Base-by-base conservation (phyloP, 768 basidiomycete species). In the Termitomyces sp. region DNA sequence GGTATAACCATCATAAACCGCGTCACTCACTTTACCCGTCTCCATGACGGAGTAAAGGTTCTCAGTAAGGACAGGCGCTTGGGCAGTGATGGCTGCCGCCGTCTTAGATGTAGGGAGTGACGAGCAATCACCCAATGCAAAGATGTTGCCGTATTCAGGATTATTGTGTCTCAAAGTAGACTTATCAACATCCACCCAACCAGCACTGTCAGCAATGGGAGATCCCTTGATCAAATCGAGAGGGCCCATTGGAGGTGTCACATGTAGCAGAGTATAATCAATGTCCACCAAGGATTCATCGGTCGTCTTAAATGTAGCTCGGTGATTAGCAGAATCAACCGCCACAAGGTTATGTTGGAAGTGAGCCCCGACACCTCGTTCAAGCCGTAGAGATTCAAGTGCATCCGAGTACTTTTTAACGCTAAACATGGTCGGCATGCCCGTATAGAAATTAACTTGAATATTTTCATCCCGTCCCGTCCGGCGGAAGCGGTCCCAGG, bases 401-500 rank as follows among this genome's bases (percentile, higher is more conserved):
- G 89, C 92, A 63, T 96, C 90, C 3, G 92, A 89, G 76, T 98
- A 99, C 73, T 98, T 96, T 70, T 95, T 94, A 58, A 97, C 96
- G 67, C 86, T 85, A 77, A 99, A 98, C 96, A 99, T 98, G 48
- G 89, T 83, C 17, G 94, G 94, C 90, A 88, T 91, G 63, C 94
- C 95, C 36, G 89, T 92, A 72, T 89, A 89, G 72, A 96, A 96
- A 60, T 92, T 84, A 63, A 91, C 70, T 55, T 85, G 79, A 66
- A 90, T 81, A 52, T 83, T 79, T 53, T 81, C 78, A 15, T 76
- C 71, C 20, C 89, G 82, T 3, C 80, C 79, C 10, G 89, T 89
- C 69, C 73, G 79, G 60, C 81, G 80, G 71, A 82, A 93, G 52
- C 86, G 79, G 70, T 95, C 92, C 91, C 92, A 94, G 50, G 92